Evolutionary conservation across 768 basidiomycete species (phyloP), one percentile per base, ranked within the genome.

Genomic region (Macrocybe gigantea): DNA sequence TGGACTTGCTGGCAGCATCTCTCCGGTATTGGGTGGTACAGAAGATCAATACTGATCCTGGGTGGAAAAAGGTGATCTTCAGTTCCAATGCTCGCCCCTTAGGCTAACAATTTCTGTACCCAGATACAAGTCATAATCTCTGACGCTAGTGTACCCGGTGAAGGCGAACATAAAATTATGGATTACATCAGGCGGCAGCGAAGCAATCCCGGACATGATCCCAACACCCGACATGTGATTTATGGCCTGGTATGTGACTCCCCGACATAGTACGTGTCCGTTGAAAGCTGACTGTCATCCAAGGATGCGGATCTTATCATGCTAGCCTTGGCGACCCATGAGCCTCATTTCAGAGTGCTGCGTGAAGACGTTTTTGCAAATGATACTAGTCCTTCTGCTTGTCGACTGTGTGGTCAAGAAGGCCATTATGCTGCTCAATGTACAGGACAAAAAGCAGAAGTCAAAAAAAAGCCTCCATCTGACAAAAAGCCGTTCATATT

Each of bases 101-200:
- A 22, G 13, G 41, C 13, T 30, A 46, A 38, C 36, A 44, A 48
- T 29, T 46, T 49, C 34, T n/a, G 30, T 41, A 38, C 36, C 10
- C 47, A 94, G 93, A 77, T 99, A 36, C 83, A 98, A 75, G 88
- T 99, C 44, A 83, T 98, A 54, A 91, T 99, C 47, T 99, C 96
- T 5, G 96, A 99, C 56, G 91, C 96, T 1, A 83, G 88, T 47
- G 96, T 98, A 9, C 95, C 96, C 1, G 96, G 96, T 56, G 96
- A 99, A 67, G 96, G 96, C 62, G 96, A 99, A 64, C 96, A 99
- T 67, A 99, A 99, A 72, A 97, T 99, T 53, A 97, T 99, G 93
- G 96, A 98, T 63, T 98, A 80, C 64, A 95, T 99, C 54, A 77
- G 96, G 47, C 77, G 94, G 33, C 94, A 96, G 58, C 79, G 96